Evolutionary conservation across 2,329 filamentous ascomycete species (phyloP), one percentile per base, ranked within the genome.

Genomic region (Xylaria sp.): DNA sequence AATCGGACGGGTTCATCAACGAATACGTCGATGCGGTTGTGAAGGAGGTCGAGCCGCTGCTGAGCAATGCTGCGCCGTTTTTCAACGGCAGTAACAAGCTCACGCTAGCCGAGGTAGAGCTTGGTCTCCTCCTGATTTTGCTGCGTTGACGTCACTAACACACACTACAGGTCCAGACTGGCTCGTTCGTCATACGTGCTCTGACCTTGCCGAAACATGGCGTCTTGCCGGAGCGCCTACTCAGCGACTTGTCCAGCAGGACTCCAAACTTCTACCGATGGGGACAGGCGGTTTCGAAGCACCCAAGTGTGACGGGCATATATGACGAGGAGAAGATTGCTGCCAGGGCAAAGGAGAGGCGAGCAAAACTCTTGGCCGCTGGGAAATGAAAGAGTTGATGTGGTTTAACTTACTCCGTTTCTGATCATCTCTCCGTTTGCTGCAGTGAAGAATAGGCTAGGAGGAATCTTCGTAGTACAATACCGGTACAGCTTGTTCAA

Each of bases 1-100:
- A 85, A 43, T 75, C 77, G 4, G 76, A 80, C 1, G 73, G 72
- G 2, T 66, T 80, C 2, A 75, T 71, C 0, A 71, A 79, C 19
- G 79, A 79, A 7, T 73, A 84, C n/a, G 74, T 88, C 2, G 77
- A 75, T 1, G 76, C 75, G 1, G 72, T 90, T 1, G 76, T 78
- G 48, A 90, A 88, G 73, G 89, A 93, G 64, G 74, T 94, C 50
- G 90, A 92, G 72, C 89, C 89, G 1, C 72, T 91, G 37, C 74
- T 95, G 21, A 66, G 64, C 2, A 75, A 78, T 48, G 78, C 78
- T 0, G 73, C 68, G 1, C 86, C 86, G 0, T 90, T 85, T 69
- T 89, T 88, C 67, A 83, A 82, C 2, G 87, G 86, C 0, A 83
- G 79, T 47, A 75, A 81, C 18, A 83, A 75, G 66, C 67, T 92